These are phyloP conservation scores for Kalanchoe fedtschenkoi DNA, from an alignment of 164 flowering plant species.

Conservation along the genomic window DNA sequence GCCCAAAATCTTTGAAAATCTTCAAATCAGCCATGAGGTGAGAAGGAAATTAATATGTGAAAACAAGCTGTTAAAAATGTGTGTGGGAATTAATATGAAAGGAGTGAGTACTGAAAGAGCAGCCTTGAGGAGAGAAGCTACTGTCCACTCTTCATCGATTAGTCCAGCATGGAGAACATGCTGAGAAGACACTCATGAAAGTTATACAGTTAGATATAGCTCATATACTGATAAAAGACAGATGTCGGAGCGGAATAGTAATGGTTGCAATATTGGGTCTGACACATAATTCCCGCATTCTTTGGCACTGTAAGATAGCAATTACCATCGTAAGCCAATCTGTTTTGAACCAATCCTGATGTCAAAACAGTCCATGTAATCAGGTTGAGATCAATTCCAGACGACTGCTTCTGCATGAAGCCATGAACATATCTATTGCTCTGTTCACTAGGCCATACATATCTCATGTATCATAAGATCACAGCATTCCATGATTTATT, in stretches of 20 bases:
- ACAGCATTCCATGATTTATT: slow-evolving; percentile 55
- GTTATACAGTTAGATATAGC: too few species aligned
- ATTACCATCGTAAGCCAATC: slow-evolving; percentile 24
- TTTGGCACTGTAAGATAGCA: slow-evolving; percentile 28
- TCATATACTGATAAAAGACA: too few species aligned
- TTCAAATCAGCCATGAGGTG: background rate
- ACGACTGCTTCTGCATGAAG: slow-evolving; percentile 47
- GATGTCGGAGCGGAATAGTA: slow-evolving; percentile 26
- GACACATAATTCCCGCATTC: slow-evolving; percentile 49
- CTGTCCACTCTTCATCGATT: slow-evolving; percentile 39
- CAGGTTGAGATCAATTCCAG: slow-evolving; percentile 35
- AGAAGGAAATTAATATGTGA: too few species aligned
- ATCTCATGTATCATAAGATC: slow-evolving; percentile 45
- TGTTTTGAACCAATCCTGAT: slow-evolving; percentile 53
- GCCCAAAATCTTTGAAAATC: too few species aligned
- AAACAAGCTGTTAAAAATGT: background rate
- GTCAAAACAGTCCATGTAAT: slow-evolving; percentile 54
- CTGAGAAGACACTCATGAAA: slow-evolving; percentile 39
- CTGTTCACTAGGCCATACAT: slow-evolving; percentile 31
- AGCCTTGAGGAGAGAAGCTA: too few species aligned
- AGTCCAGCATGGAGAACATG: slow-evolving; percentile 54
- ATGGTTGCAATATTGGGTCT: slow-evolving; percentile 34
- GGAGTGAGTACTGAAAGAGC: background rate
- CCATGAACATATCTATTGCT: slow-evolving; percentile 37
- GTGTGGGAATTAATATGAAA: background rate